Conservation (phyloP, 768 basidiomycete genomes). For the Xerocomus brunneocitrinus region DNA sequence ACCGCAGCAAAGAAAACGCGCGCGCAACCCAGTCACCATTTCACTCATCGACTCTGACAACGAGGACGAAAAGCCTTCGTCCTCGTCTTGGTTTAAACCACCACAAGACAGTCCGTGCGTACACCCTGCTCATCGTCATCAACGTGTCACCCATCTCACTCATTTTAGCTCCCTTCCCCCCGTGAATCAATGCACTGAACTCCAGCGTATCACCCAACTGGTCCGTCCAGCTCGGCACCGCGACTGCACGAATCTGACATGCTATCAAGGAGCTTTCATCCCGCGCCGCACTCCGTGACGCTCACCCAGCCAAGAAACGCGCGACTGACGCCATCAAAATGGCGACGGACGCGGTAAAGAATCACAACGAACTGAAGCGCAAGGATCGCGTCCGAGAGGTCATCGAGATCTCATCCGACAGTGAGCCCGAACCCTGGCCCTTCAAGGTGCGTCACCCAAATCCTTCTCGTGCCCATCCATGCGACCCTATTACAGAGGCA, state of each 20-base stretch:
- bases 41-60: slow-evolving; percentile 16
- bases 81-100: slow-evolving; percentile 4
- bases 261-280: slow-evolving; percentile 19
- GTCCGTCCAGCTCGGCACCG: slow-evolving; percentile 8
- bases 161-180: background rate
- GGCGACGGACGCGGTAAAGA: slow-evolving; percentile 8
- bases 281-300: slow-evolving; percentile 11
- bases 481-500: slow-evolving; percentile 16
- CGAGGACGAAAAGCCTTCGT: slow-evolving; percentile 4
- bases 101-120: slow-evolving; percentile 5
- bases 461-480: background rate
- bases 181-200: slow-evolving; percentile 13
- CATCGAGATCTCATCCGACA: slow-evolving; percentile 29
- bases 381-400: slow-evolving; percentile 13
- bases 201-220: slow-evolving; percentile 21
- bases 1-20: slow-evolving; percentile 11
- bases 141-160: background rate
- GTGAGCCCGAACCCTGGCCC: slow-evolving; percentile 21
- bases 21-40: slow-evolving; percentile 5
- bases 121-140: background rate
- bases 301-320: slow-evolving; percentile 20
- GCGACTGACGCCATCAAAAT: slow-evolving; percentile 16
- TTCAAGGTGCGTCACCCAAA: slow-evolving; percentile 16
- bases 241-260: slow-evolving; percentile 5
- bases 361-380: slow-evolving; percentile 19